Percentiles rank a stretch among this genome's conserved stretches.
phyloP scores from a whole-genome alignment of 345 rosid species.

The Microcos paniculata region DNA sequence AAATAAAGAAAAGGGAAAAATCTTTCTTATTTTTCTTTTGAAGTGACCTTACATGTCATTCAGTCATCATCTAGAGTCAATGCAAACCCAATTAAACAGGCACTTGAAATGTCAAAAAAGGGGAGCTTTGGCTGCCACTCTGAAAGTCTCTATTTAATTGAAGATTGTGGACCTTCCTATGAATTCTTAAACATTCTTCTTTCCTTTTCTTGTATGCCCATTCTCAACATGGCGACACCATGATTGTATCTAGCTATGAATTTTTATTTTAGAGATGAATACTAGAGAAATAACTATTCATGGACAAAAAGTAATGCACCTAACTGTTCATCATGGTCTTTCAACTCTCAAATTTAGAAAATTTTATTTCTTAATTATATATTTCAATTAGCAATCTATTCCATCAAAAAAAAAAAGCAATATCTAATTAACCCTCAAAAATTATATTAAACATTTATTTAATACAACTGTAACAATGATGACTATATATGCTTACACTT shows the following conservation, averaged over 20 bases:
- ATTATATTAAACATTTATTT: no score
- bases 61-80: constrained; percentile 41
- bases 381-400: background rate
- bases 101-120: constrained; percentile 18
- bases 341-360: background rate
- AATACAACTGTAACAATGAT: background rate
- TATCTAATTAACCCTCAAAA: no score
- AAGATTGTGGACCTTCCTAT: background rate
- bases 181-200: constrained; percentile 15
- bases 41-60: constrained; percentile 29
- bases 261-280: background rate
- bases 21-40: background rate
- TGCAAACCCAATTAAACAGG: constrained; percentile 23
- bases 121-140: constrained; percentile 33
- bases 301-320: background rate
- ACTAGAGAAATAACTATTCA: background rate
- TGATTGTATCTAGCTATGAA: constrained; percentile 18
- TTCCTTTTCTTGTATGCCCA: constrained; percentile 6
- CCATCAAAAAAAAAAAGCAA: no score
- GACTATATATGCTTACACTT: background rate
- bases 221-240: constrained; percentile 34
- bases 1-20: background rate
- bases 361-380: background rate
- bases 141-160: constrained; percentile 6
- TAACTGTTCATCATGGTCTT: background rate